These are phyloP conservation scores for Mycena latifolia DNA, from an alignment of 768 basidiomycete species.

Conservation along the genomic window DNA sequence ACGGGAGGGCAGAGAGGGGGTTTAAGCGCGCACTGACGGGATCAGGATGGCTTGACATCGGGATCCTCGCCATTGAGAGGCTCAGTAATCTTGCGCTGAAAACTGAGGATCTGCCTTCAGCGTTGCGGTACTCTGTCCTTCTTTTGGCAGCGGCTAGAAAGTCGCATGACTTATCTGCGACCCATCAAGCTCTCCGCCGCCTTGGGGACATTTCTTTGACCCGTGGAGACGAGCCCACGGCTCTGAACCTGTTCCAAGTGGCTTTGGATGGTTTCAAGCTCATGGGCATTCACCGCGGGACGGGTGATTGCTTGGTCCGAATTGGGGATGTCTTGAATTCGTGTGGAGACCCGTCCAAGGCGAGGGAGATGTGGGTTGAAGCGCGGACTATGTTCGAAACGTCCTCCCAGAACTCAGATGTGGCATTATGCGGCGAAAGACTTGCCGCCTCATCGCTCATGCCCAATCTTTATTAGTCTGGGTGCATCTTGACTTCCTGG, in stretches of 20 bases:
- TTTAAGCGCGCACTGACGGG: not conserved
- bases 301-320: constrained; percentile 9
- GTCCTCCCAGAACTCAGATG: constrained; percentile 1
- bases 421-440: not conserved
- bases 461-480: too few species aligned
- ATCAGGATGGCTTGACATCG: constrained; percentile 15
- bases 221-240: not conserved
- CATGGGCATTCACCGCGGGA: constrained; percentile 9
- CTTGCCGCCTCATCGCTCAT: too few species aligned
- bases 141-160: not conserved
- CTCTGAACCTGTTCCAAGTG: constrained; percentile 11
- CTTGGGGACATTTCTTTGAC: constrained; percentile 12
- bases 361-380: not conserved
- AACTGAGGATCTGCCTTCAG: not conserved
- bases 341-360: not conserved
- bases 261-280: constrained; percentile 5
- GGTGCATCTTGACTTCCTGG: too few species aligned
- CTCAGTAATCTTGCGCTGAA: constrained; percentile 12
- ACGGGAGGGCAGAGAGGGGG: not conserved
- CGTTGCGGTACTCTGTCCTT: constrained; percentile 1
- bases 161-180: constrained; percentile 12
- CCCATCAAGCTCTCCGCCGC: constrained; percentile 19
- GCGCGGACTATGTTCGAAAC: not conserved
- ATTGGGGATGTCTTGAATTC: constrained; percentile 10
- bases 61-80: constrained; percentile 15